phyloP scores from a whole-genome alignment of 768 basidiomycete species.

The Leccinum subgranulosum region DNA sequence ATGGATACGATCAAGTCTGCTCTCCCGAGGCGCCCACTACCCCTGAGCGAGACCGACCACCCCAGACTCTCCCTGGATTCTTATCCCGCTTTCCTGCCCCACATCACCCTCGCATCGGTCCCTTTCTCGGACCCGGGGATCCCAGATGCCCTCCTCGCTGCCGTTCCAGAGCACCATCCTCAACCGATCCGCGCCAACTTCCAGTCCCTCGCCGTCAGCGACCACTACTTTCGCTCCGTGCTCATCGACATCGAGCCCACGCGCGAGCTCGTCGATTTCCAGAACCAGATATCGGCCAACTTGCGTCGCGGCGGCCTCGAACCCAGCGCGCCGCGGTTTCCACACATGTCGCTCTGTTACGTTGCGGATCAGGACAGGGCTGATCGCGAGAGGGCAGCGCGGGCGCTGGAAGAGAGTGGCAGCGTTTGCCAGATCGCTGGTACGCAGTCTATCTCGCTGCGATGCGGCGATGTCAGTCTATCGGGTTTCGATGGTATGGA shows the following conservation, averaged over 20 bases:
- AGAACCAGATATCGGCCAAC: constrained; percentile 41
- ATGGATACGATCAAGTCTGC: constrained; percentile 41
- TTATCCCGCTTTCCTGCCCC: constrained; percentile 63
- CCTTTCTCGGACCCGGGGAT: constrained; percentile 19
- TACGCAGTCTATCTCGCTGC: constrained; percentile 21
- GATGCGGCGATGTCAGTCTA: constrained; percentile 33
- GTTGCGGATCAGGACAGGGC: constrained; percentile 60
- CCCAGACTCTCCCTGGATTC: constrained; percentile 33
- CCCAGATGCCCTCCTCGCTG: constrained; percentile 31
- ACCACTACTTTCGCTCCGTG: constrained; percentile 70
- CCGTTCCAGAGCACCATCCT: constrained; percentile 35
- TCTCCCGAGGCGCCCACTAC: constrained; percentile 40
- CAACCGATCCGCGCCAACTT: constrained; percentile 44
- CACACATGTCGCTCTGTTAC: constrained; percentile 75
- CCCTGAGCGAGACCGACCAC: constrained; percentile 2
- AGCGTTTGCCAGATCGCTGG: constrained; percentile 32
- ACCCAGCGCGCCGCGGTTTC: constrained; percentile 54
- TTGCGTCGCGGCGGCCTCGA: constrained; percentile 35
- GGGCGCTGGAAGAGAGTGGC: constrained; percentile 38
- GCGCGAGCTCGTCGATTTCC: constrained; percentile 45
- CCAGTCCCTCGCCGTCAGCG: constrained; percentile 50
- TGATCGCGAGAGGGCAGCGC: constrained; percentile 49
- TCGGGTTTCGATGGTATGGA: constrained; percentile 44
- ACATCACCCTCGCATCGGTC: constrained; percentile 62
- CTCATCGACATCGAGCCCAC: constrained; percentile 51